Evolutionary conservation across 1,139 yeast genomes (phyloP).

Genomic region (Yamadazyma atmosphaerica): DNA sequence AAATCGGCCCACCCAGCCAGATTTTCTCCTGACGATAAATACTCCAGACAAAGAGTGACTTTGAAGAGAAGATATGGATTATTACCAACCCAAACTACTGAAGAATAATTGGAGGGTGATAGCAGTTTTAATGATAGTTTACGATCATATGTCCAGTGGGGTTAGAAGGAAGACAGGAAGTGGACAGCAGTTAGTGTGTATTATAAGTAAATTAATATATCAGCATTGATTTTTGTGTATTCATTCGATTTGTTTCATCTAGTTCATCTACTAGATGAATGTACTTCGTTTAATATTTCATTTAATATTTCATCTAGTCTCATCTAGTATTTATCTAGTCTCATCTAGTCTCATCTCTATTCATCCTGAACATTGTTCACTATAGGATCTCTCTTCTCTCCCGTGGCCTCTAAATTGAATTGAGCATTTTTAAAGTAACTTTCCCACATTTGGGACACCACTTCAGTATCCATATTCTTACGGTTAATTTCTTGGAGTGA

Average conservation of each 20-base stretch:
- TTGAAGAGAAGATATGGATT: slow-evolving; percentile 91
- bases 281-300: too few relatives aligned
- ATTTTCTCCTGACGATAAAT: slow-evolving; percentile 98
- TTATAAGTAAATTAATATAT: slow-evolving; percentile 2
- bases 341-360: too few relatives aligned
- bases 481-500: slow-evolving; percentile 62
- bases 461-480: slow-evolving; percentile 69
- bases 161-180: not conserved
- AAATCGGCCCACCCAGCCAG: slow-evolving; percentile 99
- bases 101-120: too few relatives aligned
- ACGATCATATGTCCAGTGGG: not conserved
- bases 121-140: not conserved
- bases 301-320: too few relatives aligned
- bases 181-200: not conserved
- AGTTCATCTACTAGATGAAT: too few relatives aligned
- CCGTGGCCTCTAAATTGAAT: slow-evolving; percentile 72
- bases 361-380: slow-evolving; percentile 15
- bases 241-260: not conserved
- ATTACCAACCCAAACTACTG: slow-evolving; percentile 69
- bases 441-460: slow-evolving; percentile 81
- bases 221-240: not conserved
- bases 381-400: slow-evolving; percentile 58
- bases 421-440: slow-evolving; percentile 71
- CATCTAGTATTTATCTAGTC: too few relatives aligned
- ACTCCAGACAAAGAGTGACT: slow-evolving; percentile 98